Percentiles rank a stretch among this genome's conserved stretches.
Conservation (phyloP, 257 asterid genomes). For the Nyctanthes arbortristis region DNA sequence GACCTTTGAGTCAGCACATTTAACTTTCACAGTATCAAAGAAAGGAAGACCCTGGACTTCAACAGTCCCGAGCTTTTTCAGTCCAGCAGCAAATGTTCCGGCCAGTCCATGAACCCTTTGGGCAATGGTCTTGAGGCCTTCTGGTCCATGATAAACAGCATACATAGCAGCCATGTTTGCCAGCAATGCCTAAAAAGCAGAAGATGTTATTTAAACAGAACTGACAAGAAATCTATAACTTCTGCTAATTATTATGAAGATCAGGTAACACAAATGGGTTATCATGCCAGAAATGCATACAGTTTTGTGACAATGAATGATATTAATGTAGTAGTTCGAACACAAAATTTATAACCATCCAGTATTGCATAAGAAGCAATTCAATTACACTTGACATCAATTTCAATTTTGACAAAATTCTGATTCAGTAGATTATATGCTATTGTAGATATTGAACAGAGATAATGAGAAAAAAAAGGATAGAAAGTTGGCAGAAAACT, state of each 20-base stretch:
- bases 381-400: neutral
- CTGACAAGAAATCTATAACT: neutral
- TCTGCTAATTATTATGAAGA: neutral
- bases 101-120: constrained; percentile 98
- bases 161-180: constrained; percentile 99
- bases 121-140: constrained; percentile 89
- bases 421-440: neutral
- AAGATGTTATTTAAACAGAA: neutral
- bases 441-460: neutral
- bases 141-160: constrained; percentile 99
- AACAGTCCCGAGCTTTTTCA: constrained; percentile 83
- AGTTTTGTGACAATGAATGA: neutral
- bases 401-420: neutral
- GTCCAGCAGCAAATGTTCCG: constrained; percentile 72
- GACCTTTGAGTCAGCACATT: constrained; percentile 68
- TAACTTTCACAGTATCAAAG: constrained; percentile 93
- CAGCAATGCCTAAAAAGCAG: constrained; percentile 74
- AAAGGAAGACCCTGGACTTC: constrained; percentile 91
- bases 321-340: neutral
- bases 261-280: neutral
- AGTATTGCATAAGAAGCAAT: neutral
- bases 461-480: neutral
- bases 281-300: constrained; percentile 5
- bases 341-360: neutral
- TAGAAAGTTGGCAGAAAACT: neutral